Evolutionary conservation across 352 stramenopile species (phyloP).

Genomic region (Phytopythium cucurbitacearum): DNA sequence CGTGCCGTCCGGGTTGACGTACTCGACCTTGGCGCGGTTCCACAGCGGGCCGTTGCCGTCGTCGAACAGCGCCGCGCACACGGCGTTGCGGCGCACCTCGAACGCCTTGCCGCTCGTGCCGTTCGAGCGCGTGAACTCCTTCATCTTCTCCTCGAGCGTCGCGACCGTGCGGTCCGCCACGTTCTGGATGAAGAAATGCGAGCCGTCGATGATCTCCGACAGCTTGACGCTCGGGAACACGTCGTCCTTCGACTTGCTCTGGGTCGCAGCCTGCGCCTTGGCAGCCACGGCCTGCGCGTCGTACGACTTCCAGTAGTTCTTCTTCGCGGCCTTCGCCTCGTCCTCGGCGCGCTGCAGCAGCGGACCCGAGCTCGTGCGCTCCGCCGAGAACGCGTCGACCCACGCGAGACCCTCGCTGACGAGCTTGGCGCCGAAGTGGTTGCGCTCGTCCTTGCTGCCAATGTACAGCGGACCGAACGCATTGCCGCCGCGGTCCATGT

Average conservation of each 20-base stretch:
- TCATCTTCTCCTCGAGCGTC: conserved; percentile 93
- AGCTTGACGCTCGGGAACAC: conserved; percentile 76
- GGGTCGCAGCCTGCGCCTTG: conserved; percentile 31
- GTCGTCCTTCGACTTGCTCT: conserved; percentile 25
- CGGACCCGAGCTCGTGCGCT: conserved; percentile 82
- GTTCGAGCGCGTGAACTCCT: conserved; percentile 87
- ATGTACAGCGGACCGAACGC: conserved; percentile 87
- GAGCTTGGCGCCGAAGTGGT: conserved; percentile 91
- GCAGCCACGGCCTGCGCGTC: conserved; percentile 50
- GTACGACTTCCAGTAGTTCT: conserved; percentile 93
- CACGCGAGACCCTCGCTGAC: conserved; percentile 91
- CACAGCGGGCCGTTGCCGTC: conserved; percentile 91
- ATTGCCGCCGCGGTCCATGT: conserved; percentile 93
- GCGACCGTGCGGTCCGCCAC: conserved; percentile 82
- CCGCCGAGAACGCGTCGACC: conserved; percentile 91
- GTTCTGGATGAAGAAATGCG: conserved; percentile 93
- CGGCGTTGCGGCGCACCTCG: conserved; percentile 86
- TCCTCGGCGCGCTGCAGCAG: conserved; percentile 82
- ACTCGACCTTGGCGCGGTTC: conserved; percentile 93
- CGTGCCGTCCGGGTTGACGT: conserved; percentile 53
- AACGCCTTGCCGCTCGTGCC: conserved; percentile 87
- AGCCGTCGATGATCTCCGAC: conserved; percentile 93
- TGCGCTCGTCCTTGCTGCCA: conserved; percentile 51
- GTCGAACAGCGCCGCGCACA: conserved; percentile 95
- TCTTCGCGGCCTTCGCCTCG: conserved; percentile 87